Evolutionary conservation across 257 asterid species (phyloP), one percentile per base, ranked within the genome.

Genomic region (Solanum piurae): DNA sequence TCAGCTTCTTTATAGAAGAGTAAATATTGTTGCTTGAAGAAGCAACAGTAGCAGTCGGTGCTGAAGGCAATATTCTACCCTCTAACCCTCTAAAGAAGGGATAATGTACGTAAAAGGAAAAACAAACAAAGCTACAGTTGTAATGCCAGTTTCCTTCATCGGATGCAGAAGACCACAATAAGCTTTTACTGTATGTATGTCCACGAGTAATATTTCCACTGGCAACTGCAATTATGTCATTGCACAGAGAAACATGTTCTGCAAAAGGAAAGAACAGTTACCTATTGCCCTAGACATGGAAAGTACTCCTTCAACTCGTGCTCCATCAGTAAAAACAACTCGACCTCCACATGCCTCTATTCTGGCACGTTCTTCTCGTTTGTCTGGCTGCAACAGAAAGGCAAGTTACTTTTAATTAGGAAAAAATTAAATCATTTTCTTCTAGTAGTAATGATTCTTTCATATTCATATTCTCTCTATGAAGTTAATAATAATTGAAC

Each of bases 211-310:
- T 46, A 80, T 16, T 79, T 42, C 66, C 27, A 80, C n/a, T 44
- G 64, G 23, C 85, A 80, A 25, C 42, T 80, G 68, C 66, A 46
- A 27, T 27, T 44, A 9, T 46, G 85, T 80, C 23, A 44, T 29
- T 46, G 66, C 85, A 46, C 58, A 16, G 66, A 80, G 66, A 27
- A 80, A 80, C 68, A 46, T 14, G 27, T 29, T 46, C 58, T 25
- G 20, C 40, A 58, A 29, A 60, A 25, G 66, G 52, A 87, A 27
- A 38, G 76, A 16, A 2, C 12, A 14, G 64, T 46, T 86, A 88
- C 90, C 90, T 83, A 89, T 86, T 7, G 91, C 87, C 52, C 89
- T 62, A 55, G 91, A 89, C 64, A 86, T 83, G 21, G 86, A 87
- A 29, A 89, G 91, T 31, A 89, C 84, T 18, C 89, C 89, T 75